Evolutionary conservation across 768 basidiomycete species (phyloP), one percentile per base, ranked within the genome.

Genomic region (Kwoniella newhampshirensis): DNA sequence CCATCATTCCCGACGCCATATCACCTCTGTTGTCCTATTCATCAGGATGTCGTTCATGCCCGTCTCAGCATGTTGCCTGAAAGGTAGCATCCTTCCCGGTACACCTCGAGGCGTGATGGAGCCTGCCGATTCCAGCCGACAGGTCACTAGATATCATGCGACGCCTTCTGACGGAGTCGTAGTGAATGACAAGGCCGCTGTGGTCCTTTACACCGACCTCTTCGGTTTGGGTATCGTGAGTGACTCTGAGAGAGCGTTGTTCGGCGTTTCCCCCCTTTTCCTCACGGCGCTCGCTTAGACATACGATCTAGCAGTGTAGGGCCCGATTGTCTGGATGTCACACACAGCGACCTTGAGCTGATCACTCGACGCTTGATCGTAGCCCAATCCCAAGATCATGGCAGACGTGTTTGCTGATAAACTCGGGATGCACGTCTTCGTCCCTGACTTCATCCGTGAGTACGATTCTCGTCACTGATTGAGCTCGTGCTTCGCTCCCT

Each of bases 401-500:
- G 69, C 69, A 1, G 69, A 71, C 39, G 43, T 37, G 4, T 63
- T 68, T 18, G 69, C 69, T 17, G 62, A 61, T 3, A 40, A 64
- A 35, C 46, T 71, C 17, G 52, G 57, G 28, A 36, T 71, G 18
- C 42, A 64, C 9, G 69, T 71, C 36, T 62, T 63, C 32, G 63
- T 66, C 0, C 69, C 69, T 1, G 69, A 71, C 25, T 71, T 68
- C 45, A 65, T 71, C 40, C 62, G 69, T 68, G 36, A 60, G 63
- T 62, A 17, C 30, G 4, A 7, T n/a, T 42, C 40, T 23, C 7
- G 32, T 32, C 32, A 6, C 32, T 6, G 8, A 42, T 42, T 42
- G n/a, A n/a, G n/a, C n/a, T n/a, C n/a, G n/a, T n/a, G n/a, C n/a
- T n/a, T n/a, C n/a, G n/a, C 20, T 37, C 36, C 36, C 11, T 37